A percentile compares a stretch with the other conserved stretches of the same genome.
These are phyloP conservation scores for Penicillium griseofulvum DNA, from an alignment of 2,329 filamentous ascomycete species.

Conservation along the genomic window DNA sequence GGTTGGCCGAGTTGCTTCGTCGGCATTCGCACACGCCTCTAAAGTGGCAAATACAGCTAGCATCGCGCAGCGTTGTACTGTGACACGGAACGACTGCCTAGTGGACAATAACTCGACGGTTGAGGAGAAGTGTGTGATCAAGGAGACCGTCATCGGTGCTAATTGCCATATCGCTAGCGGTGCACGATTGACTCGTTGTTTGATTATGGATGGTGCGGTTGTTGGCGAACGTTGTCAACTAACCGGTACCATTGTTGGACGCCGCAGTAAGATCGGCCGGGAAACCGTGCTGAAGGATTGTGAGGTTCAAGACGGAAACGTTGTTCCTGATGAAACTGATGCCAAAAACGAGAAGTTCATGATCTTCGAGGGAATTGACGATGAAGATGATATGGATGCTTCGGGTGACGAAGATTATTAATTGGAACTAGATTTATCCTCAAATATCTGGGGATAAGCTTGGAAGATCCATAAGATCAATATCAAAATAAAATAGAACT, in stretches of 20 bases:
- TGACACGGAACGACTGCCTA: conserved; percentile 77
- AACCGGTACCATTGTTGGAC: conserved; percentile 82
- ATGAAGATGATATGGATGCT: conserved; percentile 32
- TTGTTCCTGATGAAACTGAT: conserved; percentile 74
- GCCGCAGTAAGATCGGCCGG: conserved; percentile 77
- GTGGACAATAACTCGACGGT: conserved; percentile 87
- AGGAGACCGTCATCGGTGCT: conserved; percentile 83
- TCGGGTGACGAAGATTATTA: conserved; percentile 27
- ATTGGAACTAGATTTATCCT: conserved; percentile 1
- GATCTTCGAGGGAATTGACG: conserved; percentile 48
- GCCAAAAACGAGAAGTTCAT: conserved; percentile 64
- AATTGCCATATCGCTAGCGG: conserved; percentile 83
- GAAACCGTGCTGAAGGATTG: conserved; percentile 79
- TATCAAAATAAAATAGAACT: conserved; percentile 2
- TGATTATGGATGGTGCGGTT: conserved; percentile 88
- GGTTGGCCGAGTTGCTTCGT: conserved; percentile 55
- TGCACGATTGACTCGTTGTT: conserved; percentile 80
- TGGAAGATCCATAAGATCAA: neutral
- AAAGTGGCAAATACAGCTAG: conserved; percentile 84
- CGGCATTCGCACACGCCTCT: conserved; percentile 71
- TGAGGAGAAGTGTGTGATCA: conserved; percentile 86
- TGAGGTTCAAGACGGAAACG: conserved; percentile 82
- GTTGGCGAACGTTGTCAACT: conserved; percentile 81
- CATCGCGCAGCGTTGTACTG: conserved; percentile 75
- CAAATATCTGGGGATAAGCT: no score